Percentiles rank a stretch among this genome's conserved stretches.
Conservation (phyloP, 345 rosid genomes). For the Salix caprea region DNA sequence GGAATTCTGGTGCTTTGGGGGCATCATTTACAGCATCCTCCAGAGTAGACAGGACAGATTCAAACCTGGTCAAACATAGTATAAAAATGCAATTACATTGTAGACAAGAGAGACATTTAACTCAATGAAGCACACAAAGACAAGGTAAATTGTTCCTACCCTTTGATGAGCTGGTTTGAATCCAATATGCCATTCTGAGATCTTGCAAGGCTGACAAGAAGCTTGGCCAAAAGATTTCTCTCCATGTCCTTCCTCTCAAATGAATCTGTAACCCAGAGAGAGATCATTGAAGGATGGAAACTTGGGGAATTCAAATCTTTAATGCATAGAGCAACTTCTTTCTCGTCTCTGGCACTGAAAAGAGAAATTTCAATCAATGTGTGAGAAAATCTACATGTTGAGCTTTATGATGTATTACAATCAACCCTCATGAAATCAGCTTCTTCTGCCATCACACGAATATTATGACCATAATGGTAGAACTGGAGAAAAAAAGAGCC, state of each 20-base stretch:
- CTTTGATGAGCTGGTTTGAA: constrained; percentile 54
- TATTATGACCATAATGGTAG: not conserved
- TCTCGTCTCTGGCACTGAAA: constrained; percentile 85
- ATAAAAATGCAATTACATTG: not conserved
- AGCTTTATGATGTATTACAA: not conserved
- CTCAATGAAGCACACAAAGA: not conserved
- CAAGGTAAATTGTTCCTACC: constrained; percentile 40
- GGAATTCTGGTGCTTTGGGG: constrained; percentile 84
- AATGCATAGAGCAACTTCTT: constrained; percentile 78
- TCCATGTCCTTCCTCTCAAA: constrained; percentile 93
- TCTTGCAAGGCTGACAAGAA: constrained; percentile 61
- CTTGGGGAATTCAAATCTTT: constrained; percentile 71
- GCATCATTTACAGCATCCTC: constrained; percentile 93
- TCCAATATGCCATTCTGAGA: constrained; percentile 46
- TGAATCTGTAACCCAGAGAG: constrained; percentile 88
- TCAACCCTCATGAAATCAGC: not conserved
- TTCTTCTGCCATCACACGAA: not conserved
- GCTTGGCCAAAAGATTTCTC: constrained; percentile 75
- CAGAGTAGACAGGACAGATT: constrained; percentile 57
- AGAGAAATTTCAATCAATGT: not conserved
- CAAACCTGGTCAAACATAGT: constrained; percentile 48
- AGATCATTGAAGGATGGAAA: constrained; percentile 82
- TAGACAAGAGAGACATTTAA: not conserved
- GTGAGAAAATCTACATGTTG: not conserved
- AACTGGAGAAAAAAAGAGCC: not conserved